Base-by-base conservation (phyloP, 495 filamentous ascomycete genomes). In the Penicillium subrubescens region DNA sequence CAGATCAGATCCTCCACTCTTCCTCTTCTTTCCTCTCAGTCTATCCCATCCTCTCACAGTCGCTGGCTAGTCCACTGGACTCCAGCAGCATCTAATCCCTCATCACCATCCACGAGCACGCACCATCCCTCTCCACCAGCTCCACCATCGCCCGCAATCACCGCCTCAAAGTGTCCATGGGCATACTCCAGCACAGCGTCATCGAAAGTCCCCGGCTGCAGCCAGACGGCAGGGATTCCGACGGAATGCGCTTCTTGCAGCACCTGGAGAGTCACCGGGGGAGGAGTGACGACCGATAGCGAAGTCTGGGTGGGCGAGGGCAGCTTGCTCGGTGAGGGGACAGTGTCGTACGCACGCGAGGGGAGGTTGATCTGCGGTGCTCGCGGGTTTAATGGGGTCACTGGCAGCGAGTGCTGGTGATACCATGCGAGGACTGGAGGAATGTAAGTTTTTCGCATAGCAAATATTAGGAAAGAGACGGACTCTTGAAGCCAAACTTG, bases 401-500 rank as follows among this genome's bases (percentile, higher is more conserved):
- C 92, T 12, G 88, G 88, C 19, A 98, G 86, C 31, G 81, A 80
- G 75, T 92, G 93, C 37, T 80, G 74, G 65, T 90, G 84, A 78
- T 98, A 98, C 93, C 94, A 98, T 37, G 84, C 85, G 68, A 97
- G 90, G 63, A 98, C 93, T 96, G 72, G 3, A 31, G 8, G 25
- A 31, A 52, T 52, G 25, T 52, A 3, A 31, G 48, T 52, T 17
- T 5, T 1, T 48, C 0, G 43, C 43, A 48, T 19, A 21, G 43
- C 10, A 57, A 12, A 48, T 23, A 3, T 8, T 8, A 10, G n/a
- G 3, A 57, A 33, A 41, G 59, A 19, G 31, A 11, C 80, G 53
- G 74, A 92, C 93, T 86, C 81, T 94, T 94, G 79, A 96, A 91
- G n/a, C 95, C 95, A 73, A 90, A 97, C 74, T 97, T 97, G 63